A percentile compares a stretch with the other conserved stretches of the same genome.
Conservation (phyloP, 768 basidiomycete genomes). For the Macrolepiota fuliginosa region DNA sequence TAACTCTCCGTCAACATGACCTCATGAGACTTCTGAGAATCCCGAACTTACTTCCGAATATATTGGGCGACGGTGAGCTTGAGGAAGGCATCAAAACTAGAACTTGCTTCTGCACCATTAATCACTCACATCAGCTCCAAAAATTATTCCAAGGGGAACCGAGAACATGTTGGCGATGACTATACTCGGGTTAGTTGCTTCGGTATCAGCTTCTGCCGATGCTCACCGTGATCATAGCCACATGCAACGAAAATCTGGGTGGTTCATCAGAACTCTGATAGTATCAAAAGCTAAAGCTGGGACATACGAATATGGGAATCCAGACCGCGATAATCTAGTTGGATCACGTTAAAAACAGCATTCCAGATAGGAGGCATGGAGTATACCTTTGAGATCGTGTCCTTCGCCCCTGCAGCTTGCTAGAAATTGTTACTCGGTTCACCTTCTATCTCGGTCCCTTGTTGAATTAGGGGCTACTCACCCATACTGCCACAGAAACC, state of each 20-base stretch:
- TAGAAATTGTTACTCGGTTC: conserved; percentile 23
- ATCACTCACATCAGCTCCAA: conserved; percentile 56
- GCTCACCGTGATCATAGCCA: conserved; percentile 66
- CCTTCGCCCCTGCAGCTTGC: conserved; percentile 69
- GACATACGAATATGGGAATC: conserved; percentile 71
- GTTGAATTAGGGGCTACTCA: conserved; percentile 27
- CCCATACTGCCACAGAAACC: conserved; percentile 73
- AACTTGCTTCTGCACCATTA: background rate
- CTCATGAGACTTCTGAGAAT: background rate
- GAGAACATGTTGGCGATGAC: conserved; percentile 80
- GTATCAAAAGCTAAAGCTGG: background rate
- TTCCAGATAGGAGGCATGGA: background rate
- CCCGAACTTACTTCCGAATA: conserved; percentile 56
- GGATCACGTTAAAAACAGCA: background rate
- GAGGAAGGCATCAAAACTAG: background rate
- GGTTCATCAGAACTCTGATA: background rate
- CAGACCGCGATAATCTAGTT: conserved; percentile 57
- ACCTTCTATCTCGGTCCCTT: background rate
- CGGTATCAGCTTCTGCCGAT: background rate
- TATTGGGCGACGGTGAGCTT: conserved; percentile 54
- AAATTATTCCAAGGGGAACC: conserved; percentile 67
- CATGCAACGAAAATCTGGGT: conserved; percentile 66
- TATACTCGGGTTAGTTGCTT: conserved; percentile 19
- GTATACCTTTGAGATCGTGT: conserved; percentile 64
- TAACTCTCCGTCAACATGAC: conserved; percentile 14